Evolutionary conservation across 2,329 filamentous ascomycete genomes (phyloP).

Genomic region (Arthrinium puccinioides): DNA sequence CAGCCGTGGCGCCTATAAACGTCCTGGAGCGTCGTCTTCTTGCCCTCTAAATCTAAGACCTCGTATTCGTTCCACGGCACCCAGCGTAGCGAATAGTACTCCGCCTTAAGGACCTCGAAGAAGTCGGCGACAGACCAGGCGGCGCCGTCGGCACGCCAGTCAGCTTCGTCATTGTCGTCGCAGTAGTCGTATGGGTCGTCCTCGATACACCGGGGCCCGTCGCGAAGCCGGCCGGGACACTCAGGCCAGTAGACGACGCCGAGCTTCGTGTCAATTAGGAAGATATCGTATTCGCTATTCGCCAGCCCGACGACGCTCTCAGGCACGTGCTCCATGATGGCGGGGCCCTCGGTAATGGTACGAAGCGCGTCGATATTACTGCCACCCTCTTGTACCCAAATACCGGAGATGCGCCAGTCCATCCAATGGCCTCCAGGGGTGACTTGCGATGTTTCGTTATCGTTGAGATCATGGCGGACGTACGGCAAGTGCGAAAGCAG

Average conservation of each 20-base stretch:
- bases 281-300: slow-evolving; percentile 7
- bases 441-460: neutral
- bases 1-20: slow-evolving; percentile 25
- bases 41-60: slow-evolving; percentile 11
- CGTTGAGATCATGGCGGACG: slow-evolving; percentile 5
- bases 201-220: slow-evolving; percentile 6
- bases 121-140: slow-evolving; percentile 17
- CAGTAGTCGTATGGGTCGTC: slow-evolving; percentile 16
- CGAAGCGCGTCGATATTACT: neutral
- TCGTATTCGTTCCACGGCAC: slow-evolving; percentile 10
- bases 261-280: slow-evolving; percentile 17
- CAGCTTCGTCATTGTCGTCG: slow-evolving; percentile 14
- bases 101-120: slow-evolving; percentile 17
- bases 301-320: slow-evolving; percentile 10
- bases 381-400: too few relatives aligned
- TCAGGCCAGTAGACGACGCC: slow-evolving; percentile 19
- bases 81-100: slow-evolving; percentile 12
- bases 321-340: slow-evolving; percentile 5
- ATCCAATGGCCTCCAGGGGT: neutral
- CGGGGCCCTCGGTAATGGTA: slow-evolving; percentile 4
- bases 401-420: too few relatives aligned
- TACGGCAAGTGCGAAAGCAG: slow-evolving; percentile 24
- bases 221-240: slow-evolving; percentile 8
- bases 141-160: slow-evolving; percentile 15
- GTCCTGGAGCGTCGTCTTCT: slow-evolving; percentile 11